Conservation (phyloP, 2,329 filamentous ascomycete species). For the Pseudogymnoascus destructans region DNA sequence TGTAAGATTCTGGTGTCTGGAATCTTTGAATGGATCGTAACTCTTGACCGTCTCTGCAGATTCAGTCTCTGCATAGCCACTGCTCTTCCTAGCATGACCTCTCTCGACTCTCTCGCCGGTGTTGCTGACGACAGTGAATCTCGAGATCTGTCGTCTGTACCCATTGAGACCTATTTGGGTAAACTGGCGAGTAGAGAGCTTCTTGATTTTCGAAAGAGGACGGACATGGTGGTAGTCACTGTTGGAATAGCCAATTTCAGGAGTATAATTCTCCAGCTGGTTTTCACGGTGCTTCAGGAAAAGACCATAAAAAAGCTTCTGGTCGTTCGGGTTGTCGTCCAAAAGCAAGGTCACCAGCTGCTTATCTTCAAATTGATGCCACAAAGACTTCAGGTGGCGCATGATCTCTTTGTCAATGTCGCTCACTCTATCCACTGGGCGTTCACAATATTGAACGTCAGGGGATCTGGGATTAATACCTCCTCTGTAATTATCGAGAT, state of each 20-base stretch:
- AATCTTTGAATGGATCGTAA: conserved; percentile 72
- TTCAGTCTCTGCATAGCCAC: conserved; percentile 25
- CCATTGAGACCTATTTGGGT: conserved; percentile 33
- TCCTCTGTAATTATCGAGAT: conserved; percentile 44
- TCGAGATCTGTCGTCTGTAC: conserved; percentile 41
- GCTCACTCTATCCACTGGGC: conserved; percentile 43
- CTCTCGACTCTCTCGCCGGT: conserved; percentile 39
- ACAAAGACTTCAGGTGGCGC: conserved; percentile 76
- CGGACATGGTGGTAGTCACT: conserved; percentile 82
- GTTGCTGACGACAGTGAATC: conserved; percentile 54
- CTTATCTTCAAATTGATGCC: conserved; percentile 72
- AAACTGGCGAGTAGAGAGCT: conserved; percentile 50
- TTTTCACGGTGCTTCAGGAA: conserved; percentile 71
- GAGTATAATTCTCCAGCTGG: conserved; percentile 76
- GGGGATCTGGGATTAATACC: conserved; percentile 37
- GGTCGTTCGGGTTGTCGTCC: conserved; percentile 60
- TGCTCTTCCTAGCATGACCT: conserved; percentile 30
- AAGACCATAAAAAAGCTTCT: conserved; percentile 85
- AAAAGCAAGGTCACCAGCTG: conserved; percentile 57
- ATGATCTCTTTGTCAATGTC: conserved; percentile 74
- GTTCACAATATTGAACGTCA: conserved; percentile 47
- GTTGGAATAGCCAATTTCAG: conserved; percentile 66
- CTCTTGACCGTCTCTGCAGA: conserved; percentile 40
- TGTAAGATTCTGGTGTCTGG: conserved; percentile 30
- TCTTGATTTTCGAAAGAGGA: conserved; percentile 43